Conservation (phyloP, 2,329 filamentous ascomycete species). For the Fusarium goolgardi region DNA sequence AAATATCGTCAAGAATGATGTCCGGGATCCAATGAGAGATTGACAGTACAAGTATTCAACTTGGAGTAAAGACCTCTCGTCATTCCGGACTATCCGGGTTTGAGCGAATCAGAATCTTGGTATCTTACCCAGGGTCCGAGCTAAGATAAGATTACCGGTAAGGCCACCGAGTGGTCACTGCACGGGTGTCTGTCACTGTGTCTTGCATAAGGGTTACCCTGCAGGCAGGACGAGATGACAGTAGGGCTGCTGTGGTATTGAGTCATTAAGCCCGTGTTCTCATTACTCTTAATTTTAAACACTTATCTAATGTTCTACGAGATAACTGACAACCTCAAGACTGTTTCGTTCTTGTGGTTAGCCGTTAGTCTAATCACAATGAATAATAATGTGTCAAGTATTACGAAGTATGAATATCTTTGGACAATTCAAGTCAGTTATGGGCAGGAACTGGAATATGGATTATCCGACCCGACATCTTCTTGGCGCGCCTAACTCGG, state of each 20-base stretch:
- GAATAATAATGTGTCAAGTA: no score
- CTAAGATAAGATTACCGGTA: background rate
- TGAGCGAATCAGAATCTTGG: slow-evolving; percentile 9
- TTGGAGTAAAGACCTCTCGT: background rate
- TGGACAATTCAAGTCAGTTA: no score
- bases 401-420: no score
- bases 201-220: background rate
- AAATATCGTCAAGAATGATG: slow-evolving; percentile 1
- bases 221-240: background rate
- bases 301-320: no score
- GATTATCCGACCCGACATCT: background rate
- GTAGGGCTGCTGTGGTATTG: background rate
- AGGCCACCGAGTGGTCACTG: background rate
- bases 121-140: slow-evolving; percentile 1
- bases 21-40: slow-evolving; percentile 23
- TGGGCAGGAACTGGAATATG: background rate
- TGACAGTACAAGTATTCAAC: background rate
- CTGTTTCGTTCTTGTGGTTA: no score
- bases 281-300: background rate
- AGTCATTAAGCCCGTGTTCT: background rate
- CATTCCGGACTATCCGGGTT: background rate
- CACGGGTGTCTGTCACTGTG: background rate
- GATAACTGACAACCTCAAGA: no score
- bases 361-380: no score
- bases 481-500: background rate